Base-by-base conservation (phyloP, 225 moss, liverwort and hornwort genomes). In the Marchantia polymorpha region DNA sequence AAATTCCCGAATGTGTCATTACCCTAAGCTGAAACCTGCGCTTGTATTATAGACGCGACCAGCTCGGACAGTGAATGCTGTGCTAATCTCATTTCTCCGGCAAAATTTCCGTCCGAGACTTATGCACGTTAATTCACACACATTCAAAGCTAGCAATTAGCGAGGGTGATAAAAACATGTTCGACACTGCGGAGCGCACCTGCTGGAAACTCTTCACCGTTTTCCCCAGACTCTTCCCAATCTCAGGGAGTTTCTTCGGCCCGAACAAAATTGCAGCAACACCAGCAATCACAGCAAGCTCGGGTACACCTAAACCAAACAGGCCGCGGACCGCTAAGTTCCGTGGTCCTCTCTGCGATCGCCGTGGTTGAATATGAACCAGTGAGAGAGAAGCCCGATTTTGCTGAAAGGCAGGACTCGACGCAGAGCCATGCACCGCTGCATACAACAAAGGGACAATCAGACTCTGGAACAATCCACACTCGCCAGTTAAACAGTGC, bases 201-300 rank as follows among this genome's bases (percentile, higher is more conserved):
- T 91, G 82, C 58, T 96, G 94, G 80, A 96, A 96, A 81, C 94
- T 93, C 83, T 89, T 92, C 79, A 96, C 89, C 7, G 93, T 91
- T 82, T 94, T 89, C 17, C 93, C 94, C 52, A 94, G 72, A 74
- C 85, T 93, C 83, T 94, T 96, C 54, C 96, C 93, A 55, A 94
- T 86, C 74, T 89, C 89, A 3, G 96, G 96, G 47, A 96, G 91
- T 81, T 94, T 90, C 89, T 94, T 94, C 25, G 94, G 96, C 48
- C 92, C 92, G 30, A 94, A 96, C 23, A 96, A 11, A 47, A 96
- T 82, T 46, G 89, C 96, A 83, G 91, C 94, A 5, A 94, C 92
- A 10, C 94, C 94, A 15, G 91, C 94, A 87, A 94, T 93, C 4
- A 94, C 96, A 47, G 83, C 89, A 25, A 96, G 90, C 54, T 96